Evolutionary conservation across 208 protist genomes (phyloP), one percentile per base, ranked within the genome.

Genomic region (Wallacemonas sp.): DNA sequence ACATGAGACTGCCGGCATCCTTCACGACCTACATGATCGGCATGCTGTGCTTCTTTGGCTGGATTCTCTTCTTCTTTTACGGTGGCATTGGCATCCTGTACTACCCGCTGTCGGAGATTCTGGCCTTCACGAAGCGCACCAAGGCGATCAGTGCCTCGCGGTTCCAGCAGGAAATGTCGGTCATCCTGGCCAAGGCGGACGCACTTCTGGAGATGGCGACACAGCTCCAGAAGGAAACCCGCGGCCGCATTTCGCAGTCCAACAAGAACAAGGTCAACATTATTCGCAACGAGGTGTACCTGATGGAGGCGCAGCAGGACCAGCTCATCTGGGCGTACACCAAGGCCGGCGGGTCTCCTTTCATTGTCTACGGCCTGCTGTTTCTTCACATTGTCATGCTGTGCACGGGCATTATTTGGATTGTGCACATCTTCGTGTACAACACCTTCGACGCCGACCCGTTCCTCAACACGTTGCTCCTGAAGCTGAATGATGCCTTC

Each of bases 11-110:
- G 32, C 24, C 57, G 3, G 80, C 93, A 2, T 79, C 70, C 57
- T 76, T 90, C 63, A 81, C 79, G n/a, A 91, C 89, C 19, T 97
- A 97, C 67, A 54, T 66, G 26, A 79, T 96, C 10, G 92, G 85
- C 22, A 73, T 95, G 60, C 37, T 95, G 27, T 86, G 82, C 64
- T 79, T 89, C 60, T 58, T 94, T 63, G 88, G 92, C 21, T 97
- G 90, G 88, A 68, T 98, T 39, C 61, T 92, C 39, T 95, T 98
- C 65, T 78, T 95, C 29, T 67, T 98, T 22, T 98, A 98, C 66
- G 93, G 93, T 24, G 92, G 95, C 12, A 80, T 97, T 15, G 97
- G 97, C 38, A 62, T 98, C 26, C 66, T 93, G 5, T 82, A 95
- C 22, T 89, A 97, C 41, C 97, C 97, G 57, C 89, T 71, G 75